These are phyloP conservation scores for Gypsophila paniculata DNA, from an alignment of 179 eudicot species.

Conservation along the genomic window DNA sequence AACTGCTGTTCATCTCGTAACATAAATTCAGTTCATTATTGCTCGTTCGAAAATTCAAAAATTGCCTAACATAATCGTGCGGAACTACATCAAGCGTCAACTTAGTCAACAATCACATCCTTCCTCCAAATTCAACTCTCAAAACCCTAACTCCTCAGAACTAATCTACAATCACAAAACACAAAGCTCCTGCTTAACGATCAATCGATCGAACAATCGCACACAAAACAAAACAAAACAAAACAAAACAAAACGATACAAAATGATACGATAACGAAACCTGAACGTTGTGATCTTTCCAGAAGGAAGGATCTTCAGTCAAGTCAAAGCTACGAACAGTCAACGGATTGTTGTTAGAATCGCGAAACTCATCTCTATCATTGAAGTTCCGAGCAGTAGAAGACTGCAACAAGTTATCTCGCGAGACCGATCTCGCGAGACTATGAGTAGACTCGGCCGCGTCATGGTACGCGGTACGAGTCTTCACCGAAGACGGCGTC, in stretches of 20 bases:
- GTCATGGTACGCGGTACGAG: conserved; percentile 58
- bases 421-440: conserved; percentile 47
- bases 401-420: conserved; percentile 39
- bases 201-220: not conserved
- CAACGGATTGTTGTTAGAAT: conserved; percentile 25
- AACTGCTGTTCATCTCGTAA: too few relatives aligned
- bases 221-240: not conserved
- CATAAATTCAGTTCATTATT: too few relatives aligned
- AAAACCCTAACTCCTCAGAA: too few relatives aligned
- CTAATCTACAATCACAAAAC: not conserved
- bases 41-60: too few relatives aligned
- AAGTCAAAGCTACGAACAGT: conserved; percentile 58
- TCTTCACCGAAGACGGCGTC: conserved; percentile 57
- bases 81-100: too few relatives aligned
- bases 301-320: conserved; percentile 73
- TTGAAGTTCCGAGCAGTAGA: conserved; percentile 30
- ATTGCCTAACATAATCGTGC: too few relatives aligned
- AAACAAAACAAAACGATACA: not conserved
- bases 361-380: conserved; percentile 32
- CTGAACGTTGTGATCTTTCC: conserved; percentile 98
- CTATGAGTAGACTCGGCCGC: conserved; percentile 58
- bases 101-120: too few relatives aligned
- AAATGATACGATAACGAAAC: conserved; percentile 21
- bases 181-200: not conserved
- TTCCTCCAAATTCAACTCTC: too few relatives aligned